Evolutionary conservation across 805 yeast species (phyloP), one percentile per base, ranked within the genome.

Genomic region (Ogataea methylovora): DNA sequence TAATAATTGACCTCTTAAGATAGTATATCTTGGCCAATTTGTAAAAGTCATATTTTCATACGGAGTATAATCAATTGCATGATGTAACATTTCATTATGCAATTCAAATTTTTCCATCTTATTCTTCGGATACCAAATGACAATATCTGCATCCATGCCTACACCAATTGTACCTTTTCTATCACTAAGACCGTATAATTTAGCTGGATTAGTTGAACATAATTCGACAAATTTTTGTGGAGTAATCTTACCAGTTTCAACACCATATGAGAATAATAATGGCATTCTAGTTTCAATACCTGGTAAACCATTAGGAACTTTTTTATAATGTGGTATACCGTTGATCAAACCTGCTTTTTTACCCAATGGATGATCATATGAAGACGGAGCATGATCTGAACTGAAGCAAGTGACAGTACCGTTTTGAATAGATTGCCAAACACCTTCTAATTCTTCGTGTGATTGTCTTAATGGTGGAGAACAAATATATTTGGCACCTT

Each of bases 91-190:
- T 1, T 40, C 48, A 39, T 60, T 61, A 27, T 35, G 43, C 14
- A 56, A 32, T 0, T 33, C 24, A 22, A 51, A 56, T 4, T 46
- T 37, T 18, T 40, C 34, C 42, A 58, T 42, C 21, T 48, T 23
- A 14, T 49, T 52, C 28, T 52, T 43, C 16, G 70, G 68, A 43
- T 67, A 63, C 73, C 73, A 67, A 15, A 67, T 56, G 3, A 62
- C 63, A n/a, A 67, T 30, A 40, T 67, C 73, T 8, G 73, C 73
- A 49, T 67, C 73, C 35, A 51, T 53, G 1, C 73, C 73, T 17
- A 67, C 61, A 10, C 59, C 60, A 27, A 67, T 49, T 5, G 60
- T 51, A 9, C 73, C 73, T 39, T 67, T 67, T 33, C 38, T 45
- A 14, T 58, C 58, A 33, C 57, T 52, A 18, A 67, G 37, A 11